Evolutionary conservation across 2,329 filamentous ascomycete species (phyloP).

Genomic region (Neonectria magnoliae): DNA sequence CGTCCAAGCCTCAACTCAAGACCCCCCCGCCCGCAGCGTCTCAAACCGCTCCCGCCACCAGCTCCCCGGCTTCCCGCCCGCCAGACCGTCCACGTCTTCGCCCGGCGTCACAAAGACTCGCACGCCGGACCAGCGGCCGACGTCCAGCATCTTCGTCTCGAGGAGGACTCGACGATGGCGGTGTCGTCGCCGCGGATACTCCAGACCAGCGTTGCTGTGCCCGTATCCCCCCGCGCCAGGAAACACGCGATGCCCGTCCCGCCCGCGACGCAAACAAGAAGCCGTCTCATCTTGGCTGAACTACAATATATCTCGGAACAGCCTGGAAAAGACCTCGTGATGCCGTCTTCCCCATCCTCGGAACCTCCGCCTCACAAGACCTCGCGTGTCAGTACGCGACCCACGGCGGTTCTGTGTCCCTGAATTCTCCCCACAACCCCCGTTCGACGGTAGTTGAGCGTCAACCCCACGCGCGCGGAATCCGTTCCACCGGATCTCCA

Average conservation of each 20-base stretch:
- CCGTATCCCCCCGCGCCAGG: constrained; percentile 8
- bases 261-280: constrained; percentile 20
- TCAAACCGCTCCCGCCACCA: constrained; percentile 25
- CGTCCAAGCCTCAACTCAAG: constrained; percentile 14
- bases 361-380: constrained; percentile 6
- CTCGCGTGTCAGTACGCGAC: background rate
- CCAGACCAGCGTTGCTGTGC: constrained; percentile 1
- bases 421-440: background rate
- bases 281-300: background rate
- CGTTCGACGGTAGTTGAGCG: constrained; percentile 5
- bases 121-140: constrained; percentile 12
- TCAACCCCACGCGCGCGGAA: constrained; percentile 20
- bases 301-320: constrained; percentile 15
- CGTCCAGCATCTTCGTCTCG: constrained; percentile 12
- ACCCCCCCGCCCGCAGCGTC: background rate
- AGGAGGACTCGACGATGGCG: constrained; percentile 26
- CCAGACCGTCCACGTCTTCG: constrained; percentile 14
- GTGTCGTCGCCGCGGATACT: constrained; percentile 33
- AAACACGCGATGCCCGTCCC: constrained; percentile 32
- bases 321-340: background rate
- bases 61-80: constrained; percentile 13
- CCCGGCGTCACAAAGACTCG: constrained; percentile 32
- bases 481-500: background rate
- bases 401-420: constrained; percentile 16
- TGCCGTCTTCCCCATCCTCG: background rate